Conservation (phyloP, 2,329 filamentous ascomycete species). For the Fusarium sp. region DNA sequence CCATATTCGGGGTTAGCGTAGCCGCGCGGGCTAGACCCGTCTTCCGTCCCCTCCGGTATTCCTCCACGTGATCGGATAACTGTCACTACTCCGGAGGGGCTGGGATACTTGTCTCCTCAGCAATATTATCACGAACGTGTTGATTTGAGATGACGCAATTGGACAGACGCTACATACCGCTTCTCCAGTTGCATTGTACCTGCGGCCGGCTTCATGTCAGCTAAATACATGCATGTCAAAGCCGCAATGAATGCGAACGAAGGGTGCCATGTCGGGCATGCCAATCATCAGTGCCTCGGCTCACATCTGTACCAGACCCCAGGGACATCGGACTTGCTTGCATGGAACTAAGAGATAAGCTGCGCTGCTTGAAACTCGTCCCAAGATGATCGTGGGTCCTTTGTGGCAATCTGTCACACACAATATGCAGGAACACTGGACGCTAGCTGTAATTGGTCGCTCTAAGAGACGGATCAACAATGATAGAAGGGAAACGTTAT, state of each 20-base stretch:
- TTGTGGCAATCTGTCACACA: background rate
- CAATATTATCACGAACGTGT: background rate
- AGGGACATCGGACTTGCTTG: no score
- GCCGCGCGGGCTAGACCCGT: background rate
- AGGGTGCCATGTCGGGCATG: no score
- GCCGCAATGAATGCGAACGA: fast-evolving
- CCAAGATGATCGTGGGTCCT: background rate
- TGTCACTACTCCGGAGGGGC: background rate
- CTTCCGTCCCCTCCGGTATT: background rate
- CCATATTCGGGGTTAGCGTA: background rate
- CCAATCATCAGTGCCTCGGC: no score
- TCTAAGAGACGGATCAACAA: fast-evolving
- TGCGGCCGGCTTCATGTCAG: background rate
- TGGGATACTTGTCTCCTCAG: background rate
- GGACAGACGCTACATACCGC: background rate
- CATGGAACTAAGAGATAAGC: no score
- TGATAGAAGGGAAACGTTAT: background rate
- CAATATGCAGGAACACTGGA: background rate
- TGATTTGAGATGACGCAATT: background rate
- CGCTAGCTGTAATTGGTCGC: background rate
- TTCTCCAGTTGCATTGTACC: fast-evolving
- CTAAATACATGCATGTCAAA: no score
- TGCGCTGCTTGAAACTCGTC: fast-evolving
- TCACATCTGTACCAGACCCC: no score
- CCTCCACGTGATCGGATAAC: conserved; percentile 30